Evolutionary conservation across 257 asterid genomes (phyloP), one percentile per base, ranked within the genome.

Genomic region (Gentiana dahurica): DNA sequence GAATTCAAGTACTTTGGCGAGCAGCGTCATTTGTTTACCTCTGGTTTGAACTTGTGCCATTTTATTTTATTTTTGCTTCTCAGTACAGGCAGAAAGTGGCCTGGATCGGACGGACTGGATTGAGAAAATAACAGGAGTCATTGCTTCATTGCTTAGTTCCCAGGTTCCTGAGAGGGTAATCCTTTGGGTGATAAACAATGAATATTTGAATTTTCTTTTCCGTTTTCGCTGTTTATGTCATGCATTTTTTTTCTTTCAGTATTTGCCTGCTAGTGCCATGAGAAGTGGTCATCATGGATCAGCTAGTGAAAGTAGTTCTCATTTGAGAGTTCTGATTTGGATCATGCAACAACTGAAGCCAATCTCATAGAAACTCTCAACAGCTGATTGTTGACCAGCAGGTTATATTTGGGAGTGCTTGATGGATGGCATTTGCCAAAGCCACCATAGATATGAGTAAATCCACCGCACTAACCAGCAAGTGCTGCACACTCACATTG

Each of bases 21-120:
- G 9, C 9, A 41, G 10, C 46, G 9, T 41, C 46, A 41, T 41
- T 41, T 5, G 6, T 10, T 41, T 41, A 5, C 46, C 46, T 41
- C 9, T 10, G 9, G 5, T 41, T 41, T 4, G 9, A 41, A 41
- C 9, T 39, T 73, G 61, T 59, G 62, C 62, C 61, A 52, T 52
- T 63, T 51, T 55, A 59, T 69, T 62, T 53, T 57, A 57, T 35
- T 64, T 65, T 75, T 76, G 57, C 68, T 65, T 64, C 75, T 78
- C 59, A 46, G 66, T 77, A 82, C 89, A 92, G 96, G 99, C 99
- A 53, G 99, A 93, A 78, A 93, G 95, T 73, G 87, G 96, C 68
- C 74, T 86, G 66, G 99, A 93, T 80, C 99, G 89, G 76, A 93
- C 89, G 97, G 97, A 86, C 67, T 93, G 99, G 99, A 84, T 93